These are phyloP conservation scores for Tripterygium wilfordii DNA, from an alignment of 177 flowering plant species.

Conservation along the genomic window DNA sequence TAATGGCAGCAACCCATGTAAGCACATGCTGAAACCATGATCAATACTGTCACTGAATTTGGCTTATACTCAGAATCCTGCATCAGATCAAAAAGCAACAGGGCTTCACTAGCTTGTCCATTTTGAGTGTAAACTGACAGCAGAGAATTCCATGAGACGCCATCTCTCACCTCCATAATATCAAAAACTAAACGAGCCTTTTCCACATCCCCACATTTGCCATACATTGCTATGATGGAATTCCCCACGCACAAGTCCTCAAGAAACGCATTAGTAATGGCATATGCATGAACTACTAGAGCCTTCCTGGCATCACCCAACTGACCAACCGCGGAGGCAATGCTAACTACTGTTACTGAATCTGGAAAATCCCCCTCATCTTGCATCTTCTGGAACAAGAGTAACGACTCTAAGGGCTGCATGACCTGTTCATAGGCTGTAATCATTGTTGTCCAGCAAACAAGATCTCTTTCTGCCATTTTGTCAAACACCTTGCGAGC, in stretches of 20 bases:
- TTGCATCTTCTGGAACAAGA: slow-evolving; percentile 30
- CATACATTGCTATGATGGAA: slow-evolving; percentile 31
- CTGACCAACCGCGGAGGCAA: slow-evolving; percentile 39
- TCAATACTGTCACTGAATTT: slow-evolving; percentile 30
- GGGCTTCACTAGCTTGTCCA: slow-evolving; percentile 34
- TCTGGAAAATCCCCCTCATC: slow-evolving; percentile 23
- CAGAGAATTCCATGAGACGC: slow-evolving; percentile 41
- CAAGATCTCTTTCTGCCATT: slow-evolving; percentile 55
- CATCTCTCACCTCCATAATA: slow-evolving; percentile 25
- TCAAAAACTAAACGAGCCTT: slow-evolving; percentile 29
- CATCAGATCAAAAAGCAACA: slow-evolving; percentile 32
- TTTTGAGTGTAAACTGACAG: slow-evolving; percentile 35
- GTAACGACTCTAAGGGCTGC: slow-evolving; percentile 17
- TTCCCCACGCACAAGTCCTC: slow-evolving; percentile 28
- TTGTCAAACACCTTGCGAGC: slow-evolving; percentile 47
- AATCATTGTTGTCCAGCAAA: slow-evolving; percentile 64
- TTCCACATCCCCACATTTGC: slow-evolving; percentile 26
- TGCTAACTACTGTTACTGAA: slow-evolving; percentile 25
- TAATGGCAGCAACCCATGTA: slow-evolving; percentile 27
- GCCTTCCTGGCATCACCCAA: slow-evolving; percentile 27
- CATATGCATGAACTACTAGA: slow-evolving; percentile 27
- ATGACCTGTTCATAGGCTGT: slow-evolving; percentile 30
- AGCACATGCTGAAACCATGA: slow-evolving; percentile 31
- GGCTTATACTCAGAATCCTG: slow-evolving; percentile 16
- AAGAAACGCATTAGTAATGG: slow-evolving; percentile 18